phyloP scores from a whole-genome alignment of 192 early-diverging fungal species.

The Borealophlyctis nickersoniae region DNA sequence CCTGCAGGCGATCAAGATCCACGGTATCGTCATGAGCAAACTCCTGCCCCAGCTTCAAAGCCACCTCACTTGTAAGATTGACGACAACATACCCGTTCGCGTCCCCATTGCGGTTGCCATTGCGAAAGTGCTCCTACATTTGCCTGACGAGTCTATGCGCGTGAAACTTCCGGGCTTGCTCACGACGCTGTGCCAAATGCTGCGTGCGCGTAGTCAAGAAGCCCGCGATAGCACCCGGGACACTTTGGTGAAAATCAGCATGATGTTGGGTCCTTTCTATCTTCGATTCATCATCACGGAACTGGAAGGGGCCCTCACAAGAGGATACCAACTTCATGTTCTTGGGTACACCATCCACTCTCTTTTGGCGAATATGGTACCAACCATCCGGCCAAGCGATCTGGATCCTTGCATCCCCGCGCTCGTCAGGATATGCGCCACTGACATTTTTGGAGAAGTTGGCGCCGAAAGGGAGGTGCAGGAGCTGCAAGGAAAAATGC shows the following conservation, averaged over 20 bases:
- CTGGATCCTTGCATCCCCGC: slow-evolving; percentile 76
- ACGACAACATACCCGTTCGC: slow-evolving; percentile 73
- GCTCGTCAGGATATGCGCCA: slow-evolving; percentile 70
- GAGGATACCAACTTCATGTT: slow-evolving; percentile 91
- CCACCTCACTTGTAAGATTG: slow-evolving; percentile 62
- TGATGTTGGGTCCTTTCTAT: slow-evolving; percentile 77
- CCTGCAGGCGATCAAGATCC: slow-evolving; percentile 50
- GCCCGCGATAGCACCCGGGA: slow-evolving; percentile 82
- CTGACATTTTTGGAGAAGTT: slow-evolving; percentile 91
- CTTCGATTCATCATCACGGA: slow-evolving; percentile 89
- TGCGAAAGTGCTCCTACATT: slow-evolving; percentile 72
- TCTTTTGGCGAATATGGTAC: slow-evolving; percentile 68
- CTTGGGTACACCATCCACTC: slow-evolving; percentile 91
- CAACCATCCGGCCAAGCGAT: slow-evolving; percentile 54
- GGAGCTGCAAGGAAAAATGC: slow-evolving; percentile 85
- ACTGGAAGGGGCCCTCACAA: slow-evolving; percentile 67
- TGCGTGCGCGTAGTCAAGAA: slow-evolving; percentile 74
- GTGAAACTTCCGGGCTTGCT: slow-evolving; percentile 83
- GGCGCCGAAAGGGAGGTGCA: slow-evolving; percentile 86
- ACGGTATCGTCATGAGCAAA: slow-evolving; percentile 67
- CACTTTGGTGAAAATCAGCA: slow-evolving; percentile 81
- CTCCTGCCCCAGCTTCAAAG: slow-evolving; percentile 82
- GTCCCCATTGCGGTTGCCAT: slow-evolving; percentile 85
- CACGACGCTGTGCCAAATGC: slow-evolving; percentile 82
- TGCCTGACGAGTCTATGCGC: slow-evolving; percentile 74